A percentile compares a stretch with the other conserved stretches of the same genome.
Conservation (phyloP, 129 eudicot genomes). For the Saposhnikovia divaricata region DNA sequence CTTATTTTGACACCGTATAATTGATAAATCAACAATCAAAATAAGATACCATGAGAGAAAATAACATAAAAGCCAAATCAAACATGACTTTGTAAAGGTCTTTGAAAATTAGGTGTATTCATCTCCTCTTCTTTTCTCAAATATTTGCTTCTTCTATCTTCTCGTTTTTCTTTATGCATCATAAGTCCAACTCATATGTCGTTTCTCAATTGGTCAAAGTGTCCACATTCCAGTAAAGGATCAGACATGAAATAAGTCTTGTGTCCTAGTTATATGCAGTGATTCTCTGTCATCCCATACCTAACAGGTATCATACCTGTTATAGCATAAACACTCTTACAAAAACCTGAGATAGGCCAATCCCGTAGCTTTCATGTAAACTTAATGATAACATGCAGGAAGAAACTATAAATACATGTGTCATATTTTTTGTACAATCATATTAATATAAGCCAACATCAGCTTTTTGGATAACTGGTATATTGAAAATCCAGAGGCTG, state of each 20-base stretch:
- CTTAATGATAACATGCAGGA: neutral
- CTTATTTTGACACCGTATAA: neutral
- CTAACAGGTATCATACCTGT: too few species aligned
- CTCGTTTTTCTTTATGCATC: neutral
- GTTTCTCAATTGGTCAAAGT: neutral
- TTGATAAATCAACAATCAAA: neutral
- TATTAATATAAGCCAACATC: neutral
- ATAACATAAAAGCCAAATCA: neutral
- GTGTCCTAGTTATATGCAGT: neutral
- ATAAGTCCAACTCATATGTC: neutral
- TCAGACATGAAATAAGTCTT: neutral
- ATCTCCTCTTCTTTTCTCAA: neutral
- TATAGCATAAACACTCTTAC: neutral
- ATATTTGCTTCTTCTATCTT: too few species aligned
- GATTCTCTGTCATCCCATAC: neutral
- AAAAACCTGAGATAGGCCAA: neutral
- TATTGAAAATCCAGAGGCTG: neutral
- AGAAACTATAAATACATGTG: neutral
- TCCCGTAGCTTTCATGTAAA: neutral
- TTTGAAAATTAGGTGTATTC: neutral
- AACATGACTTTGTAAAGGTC: neutral
- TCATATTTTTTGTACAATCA: neutral
- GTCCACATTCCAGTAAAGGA: neutral
- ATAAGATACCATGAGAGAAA: neutral
- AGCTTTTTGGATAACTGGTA: neutral